Percentiles rank a stretch among this genome's conserved stretches.
These are phyloP conservation scores for Porpolomopsis calyptriformis DNA, from an alignment of 768 basidiomycete species.

Conservation along the genomic window DNA sequence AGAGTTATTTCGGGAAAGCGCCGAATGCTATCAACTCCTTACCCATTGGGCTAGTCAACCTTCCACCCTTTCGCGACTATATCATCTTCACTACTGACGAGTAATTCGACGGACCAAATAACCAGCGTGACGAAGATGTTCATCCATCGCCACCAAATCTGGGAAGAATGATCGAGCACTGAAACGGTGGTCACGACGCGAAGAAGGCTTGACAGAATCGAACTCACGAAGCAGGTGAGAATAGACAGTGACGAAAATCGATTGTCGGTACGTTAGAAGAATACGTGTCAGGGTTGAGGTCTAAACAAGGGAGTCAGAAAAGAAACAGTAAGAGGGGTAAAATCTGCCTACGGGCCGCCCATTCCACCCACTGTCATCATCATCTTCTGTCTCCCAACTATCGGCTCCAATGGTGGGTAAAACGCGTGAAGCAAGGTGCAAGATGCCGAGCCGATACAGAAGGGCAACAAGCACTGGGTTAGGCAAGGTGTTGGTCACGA, in stretches of 20 bases:
- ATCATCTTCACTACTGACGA: slow-evolving; percentile 72
- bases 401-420: slow-evolving; percentile 78
- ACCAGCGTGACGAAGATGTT: slow-evolving; percentile 79
- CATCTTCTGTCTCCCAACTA: slow-evolving; percentile 62
- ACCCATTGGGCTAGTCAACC: slow-evolving; percentile 38
- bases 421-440: slow-evolving; percentile 74
- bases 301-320: slow-evolving; percentile 24
- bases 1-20: not conserved
- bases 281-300: slow-evolving; percentile 68
- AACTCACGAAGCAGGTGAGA: slow-evolving; percentile 72
- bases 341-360: slow-evolving; percentile 51
- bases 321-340: slow-evolving; percentile 1
- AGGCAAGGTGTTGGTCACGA: slow-evolving; percentile 75
- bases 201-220: not conserved
- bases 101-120: slow-evolving; percentile 73
- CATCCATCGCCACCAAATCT: slow-evolving; percentile 91
- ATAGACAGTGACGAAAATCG: slow-evolving; percentile 79
- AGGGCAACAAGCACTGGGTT: slow-evolving; percentile 76
- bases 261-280: slow-evolving; percentile 72
- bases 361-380: slow-evolving; percentile 55
- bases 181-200: not conserved
- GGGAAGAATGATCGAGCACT: slow-evolving; percentile 86
- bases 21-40: not conserved
- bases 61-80: slow-evolving; percentile 62
- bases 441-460: slow-evolving; percentile 66